Evolutionary conservation across 2,329 filamentous ascomycete genomes (phyloP).

Genomic region (Fragosphaeria purpurea): DNA sequence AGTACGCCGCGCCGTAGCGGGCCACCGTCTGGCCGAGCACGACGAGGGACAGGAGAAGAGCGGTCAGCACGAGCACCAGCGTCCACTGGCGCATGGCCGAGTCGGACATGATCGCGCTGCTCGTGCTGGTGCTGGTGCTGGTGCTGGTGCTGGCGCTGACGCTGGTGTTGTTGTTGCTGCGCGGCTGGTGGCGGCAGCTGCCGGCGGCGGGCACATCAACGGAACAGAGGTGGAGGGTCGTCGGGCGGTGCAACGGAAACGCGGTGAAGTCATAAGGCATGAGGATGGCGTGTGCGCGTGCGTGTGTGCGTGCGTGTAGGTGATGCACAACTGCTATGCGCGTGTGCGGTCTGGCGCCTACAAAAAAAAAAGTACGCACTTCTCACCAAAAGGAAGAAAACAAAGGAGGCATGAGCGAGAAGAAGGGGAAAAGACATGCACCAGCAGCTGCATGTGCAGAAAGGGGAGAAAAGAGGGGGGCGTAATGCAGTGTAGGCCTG

Average conservation of each 20-base stretch:
- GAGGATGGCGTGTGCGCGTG: too few relatives aligned
- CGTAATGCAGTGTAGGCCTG: conserved; percentile 1
- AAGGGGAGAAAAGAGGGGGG: conserved; percentile 1
- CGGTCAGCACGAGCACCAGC: conserved; percentile 47
- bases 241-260: background rate
- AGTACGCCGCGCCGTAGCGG: conserved; percentile 45
- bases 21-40: conserved; percentile 42
- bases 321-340: too few relatives aligned
- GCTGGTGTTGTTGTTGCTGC: too few relatives aligned
- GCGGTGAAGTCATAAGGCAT: background rate
- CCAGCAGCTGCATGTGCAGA: background rate
- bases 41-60: conserved; percentile 44
- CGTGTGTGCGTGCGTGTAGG: too few relatives aligned
- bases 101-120: conserved; percentile 34
- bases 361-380: background rate
- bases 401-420: background rate
- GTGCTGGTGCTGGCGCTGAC: too few relatives aligned
- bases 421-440: background rate
- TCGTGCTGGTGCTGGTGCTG: conserved; percentile 7
- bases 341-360: too few relatives aligned
- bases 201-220: too few relatives aligned
- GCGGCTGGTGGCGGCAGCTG: too few relatives aligned
- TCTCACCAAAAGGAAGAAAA: background rate
- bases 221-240: too few relatives aligned
- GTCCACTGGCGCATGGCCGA: conserved; percentile 45